These are phyloP conservation scores for Talaromyces sp. DNA, from an alignment of 2,329 filamentous ascomycete species.

Conservation along the genomic window DNA sequence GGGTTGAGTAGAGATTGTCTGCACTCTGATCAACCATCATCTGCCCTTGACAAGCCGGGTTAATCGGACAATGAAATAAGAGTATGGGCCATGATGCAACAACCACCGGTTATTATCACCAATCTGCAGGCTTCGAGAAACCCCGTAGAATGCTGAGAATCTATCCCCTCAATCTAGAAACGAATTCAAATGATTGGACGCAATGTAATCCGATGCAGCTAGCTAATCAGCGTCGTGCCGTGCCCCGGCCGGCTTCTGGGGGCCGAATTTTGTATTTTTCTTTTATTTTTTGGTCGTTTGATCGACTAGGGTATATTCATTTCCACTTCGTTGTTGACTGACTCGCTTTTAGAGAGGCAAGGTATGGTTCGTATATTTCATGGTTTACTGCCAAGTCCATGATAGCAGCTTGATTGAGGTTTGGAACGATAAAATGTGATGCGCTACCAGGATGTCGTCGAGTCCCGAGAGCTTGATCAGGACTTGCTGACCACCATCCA, in stretches of 20 bases:
- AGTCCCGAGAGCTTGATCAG: neutral
- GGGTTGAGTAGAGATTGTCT: neutral
- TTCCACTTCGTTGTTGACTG: neutral
- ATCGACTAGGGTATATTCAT: neutral
- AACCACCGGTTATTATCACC: neutral
- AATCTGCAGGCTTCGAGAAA: neutral
- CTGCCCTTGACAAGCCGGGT: too few species aligned
- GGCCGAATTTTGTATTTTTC: neutral
- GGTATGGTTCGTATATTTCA: neutral
- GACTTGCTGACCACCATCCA: neutral
- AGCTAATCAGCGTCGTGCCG: neutral
- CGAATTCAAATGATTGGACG: neutral
- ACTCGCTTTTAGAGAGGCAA: neutral
- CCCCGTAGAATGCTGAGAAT: slow-evolving; percentile 1
- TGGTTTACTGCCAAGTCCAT: neutral
- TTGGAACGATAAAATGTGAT: neutral
- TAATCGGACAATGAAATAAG: neutral
- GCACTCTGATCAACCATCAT: neutral
- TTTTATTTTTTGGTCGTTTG: neutral
- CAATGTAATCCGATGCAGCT: neutral
- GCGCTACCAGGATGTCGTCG: neutral
- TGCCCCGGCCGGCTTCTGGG: neutral
- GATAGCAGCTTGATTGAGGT: too few species aligned
- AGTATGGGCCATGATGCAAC: neutral
- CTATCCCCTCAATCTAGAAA: neutral